Evolutionary conservation across 176 grass and related monocot genomes (phyloP).

Genomic region (Zea luxurians): DNA sequence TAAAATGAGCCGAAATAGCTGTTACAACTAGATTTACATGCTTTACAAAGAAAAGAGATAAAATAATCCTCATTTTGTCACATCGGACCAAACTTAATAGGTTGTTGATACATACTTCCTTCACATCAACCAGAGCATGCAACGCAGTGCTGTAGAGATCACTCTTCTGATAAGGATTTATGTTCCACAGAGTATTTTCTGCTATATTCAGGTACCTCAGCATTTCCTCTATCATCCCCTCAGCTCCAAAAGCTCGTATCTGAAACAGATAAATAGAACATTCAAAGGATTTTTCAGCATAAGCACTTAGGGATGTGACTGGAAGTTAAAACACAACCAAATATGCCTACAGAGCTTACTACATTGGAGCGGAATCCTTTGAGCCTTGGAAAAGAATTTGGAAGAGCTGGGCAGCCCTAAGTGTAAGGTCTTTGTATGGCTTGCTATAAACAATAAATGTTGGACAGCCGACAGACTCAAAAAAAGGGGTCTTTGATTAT

Average conservation of each 20-base stretch:
- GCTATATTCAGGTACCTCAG: conserved; percentile 74
- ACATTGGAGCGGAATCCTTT: too few species aligned
- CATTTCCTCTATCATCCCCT: conserved; percentile 94
- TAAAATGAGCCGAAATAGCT: conserved; percentile 7
- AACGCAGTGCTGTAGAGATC: conserved; percentile 63
- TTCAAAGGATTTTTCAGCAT: neutral
- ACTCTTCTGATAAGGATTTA: conserved; percentile 59
- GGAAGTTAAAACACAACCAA: conserved; percentile 11
- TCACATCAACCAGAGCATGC: conserved; percentile 60
- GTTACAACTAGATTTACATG: neutral
- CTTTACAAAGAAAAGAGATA: neutral
- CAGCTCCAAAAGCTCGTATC: conserved; percentile 78
- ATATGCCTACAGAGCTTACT: too few species aligned
- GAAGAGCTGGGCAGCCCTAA: too few species aligned
- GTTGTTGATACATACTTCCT: conserved; percentile 56
- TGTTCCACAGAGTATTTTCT: conserved; percentile 58
- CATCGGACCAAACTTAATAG: conserved; percentile 16
- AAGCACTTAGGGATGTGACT: conserved; percentile 9
- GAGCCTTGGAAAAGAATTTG: too few species aligned
- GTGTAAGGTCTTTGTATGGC: too few species aligned
- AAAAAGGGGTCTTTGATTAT: too few species aligned
- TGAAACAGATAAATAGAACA: conserved; percentile 45
- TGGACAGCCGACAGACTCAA: too few species aligned
- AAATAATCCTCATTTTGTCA: conserved; percentile 2
- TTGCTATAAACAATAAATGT: too few species aligned